A percentile compares a stretch with the other conserved stretches of the same genome.
These are phyloP conservation scores for Ocimum tenuiflorum DNA, from an alignment of 257 asterid species.

Conservation along the genomic window DNA sequence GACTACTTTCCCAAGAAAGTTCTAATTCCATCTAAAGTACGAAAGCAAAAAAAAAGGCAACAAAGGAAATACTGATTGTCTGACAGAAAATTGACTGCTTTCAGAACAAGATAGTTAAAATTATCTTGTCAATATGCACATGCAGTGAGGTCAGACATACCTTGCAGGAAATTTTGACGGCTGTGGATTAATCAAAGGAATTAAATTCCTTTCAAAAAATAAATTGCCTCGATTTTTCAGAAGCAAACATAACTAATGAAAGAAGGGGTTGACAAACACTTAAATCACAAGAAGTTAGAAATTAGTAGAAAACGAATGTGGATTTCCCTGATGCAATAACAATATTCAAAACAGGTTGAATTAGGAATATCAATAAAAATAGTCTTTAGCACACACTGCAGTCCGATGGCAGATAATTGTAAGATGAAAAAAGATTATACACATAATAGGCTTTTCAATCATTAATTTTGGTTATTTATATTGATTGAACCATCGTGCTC, in stretches of 20 bases:
- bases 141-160: neutral
- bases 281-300: neutral
- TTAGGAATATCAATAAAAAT: neutral
- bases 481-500: neutral
- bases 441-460: neutral
- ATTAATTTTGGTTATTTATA: neutral
- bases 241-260: neutral
- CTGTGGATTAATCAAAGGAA: neutral
- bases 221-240: neutral
- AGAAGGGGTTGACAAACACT: neutral
- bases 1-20: neutral
- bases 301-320: neutral
- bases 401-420: neutral
- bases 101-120: neutral
- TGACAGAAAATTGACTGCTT: neutral
- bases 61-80: neutral
- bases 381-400: neutral
- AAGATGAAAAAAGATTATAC: neutral
- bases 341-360: neutral
- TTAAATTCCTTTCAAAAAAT: neutral
- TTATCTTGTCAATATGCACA: neutral
- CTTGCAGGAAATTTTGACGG: neutral
- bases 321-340: neutral
- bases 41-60: slow-evolving; percentile 7
- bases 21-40: neutral